Conservation (phyloP, 306 rosid species). For the Carpinus fangiana region DNA sequence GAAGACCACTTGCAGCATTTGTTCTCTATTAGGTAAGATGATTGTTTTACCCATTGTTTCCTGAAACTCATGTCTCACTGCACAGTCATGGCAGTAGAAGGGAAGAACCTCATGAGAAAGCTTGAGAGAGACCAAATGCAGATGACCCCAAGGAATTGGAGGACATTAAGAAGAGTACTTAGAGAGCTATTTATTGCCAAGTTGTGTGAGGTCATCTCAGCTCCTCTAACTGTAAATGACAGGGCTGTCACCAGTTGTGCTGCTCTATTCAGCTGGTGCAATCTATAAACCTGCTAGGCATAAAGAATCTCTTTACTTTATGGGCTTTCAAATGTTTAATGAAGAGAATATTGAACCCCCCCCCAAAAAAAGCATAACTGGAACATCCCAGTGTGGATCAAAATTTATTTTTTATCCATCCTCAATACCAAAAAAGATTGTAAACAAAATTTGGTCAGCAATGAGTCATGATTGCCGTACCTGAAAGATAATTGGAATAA, state of each 20-base stretch:
- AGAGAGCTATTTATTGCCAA: constrained; percentile 88
- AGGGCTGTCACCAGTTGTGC: constrained; percentile 97
- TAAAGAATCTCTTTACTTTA: constrained; percentile 3
- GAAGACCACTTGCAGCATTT: constrained; percentile 14
- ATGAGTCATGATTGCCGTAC: constrained; percentile 38
- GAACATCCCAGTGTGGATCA: not conserved
- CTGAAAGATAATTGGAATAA: constrained; percentile 92
- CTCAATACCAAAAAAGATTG: constrained; percentile 7
- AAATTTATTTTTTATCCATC: not conserved
- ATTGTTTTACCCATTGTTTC: constrained; percentile 17
- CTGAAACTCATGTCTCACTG: constrained; percentile 35
- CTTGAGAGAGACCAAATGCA: constrained; percentile 98
- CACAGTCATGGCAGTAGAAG: constrained; percentile 42
- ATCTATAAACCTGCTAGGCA: constrained; percentile 75
- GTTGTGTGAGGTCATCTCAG: constrained; percentile 87
- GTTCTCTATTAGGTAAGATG: not conserved
- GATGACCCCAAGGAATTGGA: constrained; percentile 87
- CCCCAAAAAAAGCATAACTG: not conserved
- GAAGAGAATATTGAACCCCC: not conserved
- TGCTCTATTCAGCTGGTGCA: constrained; percentile 96
- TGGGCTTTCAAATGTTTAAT: not conserved
- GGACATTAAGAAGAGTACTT: constrained; percentile 81
- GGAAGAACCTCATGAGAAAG: constrained; percentile 81
- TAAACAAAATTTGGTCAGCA: not conserved
- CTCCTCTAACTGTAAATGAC: constrained; percentile 91